Evolutionary conservation across 805 yeast genomes (phyloP), one percentile per base, ranked within the genome.

Genomic region (Millerozyma acaciae): DNA sequence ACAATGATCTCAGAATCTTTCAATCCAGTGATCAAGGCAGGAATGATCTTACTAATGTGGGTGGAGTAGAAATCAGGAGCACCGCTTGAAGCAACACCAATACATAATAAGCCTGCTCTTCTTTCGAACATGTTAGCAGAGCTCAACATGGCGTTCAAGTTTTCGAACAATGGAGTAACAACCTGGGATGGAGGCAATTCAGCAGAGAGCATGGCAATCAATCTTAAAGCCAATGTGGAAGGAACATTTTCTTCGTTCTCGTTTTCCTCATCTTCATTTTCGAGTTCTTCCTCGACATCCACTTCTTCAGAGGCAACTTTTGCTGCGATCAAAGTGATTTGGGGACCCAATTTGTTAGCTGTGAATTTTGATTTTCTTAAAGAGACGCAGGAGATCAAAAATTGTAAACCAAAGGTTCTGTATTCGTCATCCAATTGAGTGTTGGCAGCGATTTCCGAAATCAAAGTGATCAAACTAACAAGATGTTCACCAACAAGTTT

Each of bases 111-210:
- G 35, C 84, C 93, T 39, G 94, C 96, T 65, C 96, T 80, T 68
- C 94, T 80, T 65, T 84, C 87, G 44, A 75, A 80, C 41, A 73
- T 71, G 55, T 85, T 78, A 12, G 89, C 75, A 30, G 76, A 62
- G 19, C 50, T 25, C 40, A 80, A 57, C 69, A 80, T 61, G 27
- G 72, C 54, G 28, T 76, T 72, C 42, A 84, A 58, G 44, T 73
- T 75, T 44, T 78, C 84, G 40, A 87, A 70, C 42, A 90, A 71
- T 27, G 96, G 90, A 43, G 70, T 74, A 44, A 89, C 79, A 36
- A 85, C 95, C 60, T 93, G 98, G 26, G 87, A 76, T 31, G 97
- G 96, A 34, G 99, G 96, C 50, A 93, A 70, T 51, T 82, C 88
- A 28, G 80, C 68, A 12, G 97, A 76, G 45, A 90, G 77, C 51